Evolutionary conservation across 2,329 filamentous ascomycete species (phyloP), one percentile per base, ranked within the genome.

Genomic region (Thielaviopsis punctulata): DNA sequence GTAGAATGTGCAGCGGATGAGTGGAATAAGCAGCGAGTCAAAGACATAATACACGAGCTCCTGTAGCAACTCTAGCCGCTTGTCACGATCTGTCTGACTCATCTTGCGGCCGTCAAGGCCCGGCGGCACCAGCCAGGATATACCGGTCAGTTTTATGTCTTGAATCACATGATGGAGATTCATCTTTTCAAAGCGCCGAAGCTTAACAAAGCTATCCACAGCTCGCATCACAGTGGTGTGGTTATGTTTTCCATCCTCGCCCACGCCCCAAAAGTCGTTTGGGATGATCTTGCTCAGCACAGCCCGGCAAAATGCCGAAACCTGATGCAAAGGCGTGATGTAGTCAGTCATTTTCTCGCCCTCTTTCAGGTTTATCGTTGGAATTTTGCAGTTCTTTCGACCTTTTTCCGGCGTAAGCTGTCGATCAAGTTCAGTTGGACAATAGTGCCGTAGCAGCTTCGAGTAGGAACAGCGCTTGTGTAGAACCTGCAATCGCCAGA

Each of bases 1-100:
- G 62, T 96, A 90, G 61, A 98, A 98, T 60, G 92, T 89, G 56
- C 78, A 80, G 30, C 86, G 79, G 47, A 96, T 76, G 7, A 98
- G 72, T 9, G 92, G 90, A 59, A 96, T 84, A 52, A 98, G 62
- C 21, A 95, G 72, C 0, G 89, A 95, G 65, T 98, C 92, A 60
- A 98, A 92, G 3, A 94, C 58, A 63, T 89, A 98, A 67, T 95
- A 96, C 6, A 96, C 60, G 54, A 96, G 80, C 63, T 98, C 92
- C 51, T 80, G 67, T 48, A 95, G 77, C 0, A 96, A 72, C 61
- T 95, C 85, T 23, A 69, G 70, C 10, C 89, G 80, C 64, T 95
- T 96, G 6, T 69, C 67, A 25, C 76, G 70, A 61, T 96, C 90
- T 0, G 82, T 80, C 55, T 73, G 70, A 55, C 84, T 84, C 48